phyloP scores from a whole-genome alignment of 2,329 filamentous ascomycete genomes.

The Apiospora pterosperma region DNA sequence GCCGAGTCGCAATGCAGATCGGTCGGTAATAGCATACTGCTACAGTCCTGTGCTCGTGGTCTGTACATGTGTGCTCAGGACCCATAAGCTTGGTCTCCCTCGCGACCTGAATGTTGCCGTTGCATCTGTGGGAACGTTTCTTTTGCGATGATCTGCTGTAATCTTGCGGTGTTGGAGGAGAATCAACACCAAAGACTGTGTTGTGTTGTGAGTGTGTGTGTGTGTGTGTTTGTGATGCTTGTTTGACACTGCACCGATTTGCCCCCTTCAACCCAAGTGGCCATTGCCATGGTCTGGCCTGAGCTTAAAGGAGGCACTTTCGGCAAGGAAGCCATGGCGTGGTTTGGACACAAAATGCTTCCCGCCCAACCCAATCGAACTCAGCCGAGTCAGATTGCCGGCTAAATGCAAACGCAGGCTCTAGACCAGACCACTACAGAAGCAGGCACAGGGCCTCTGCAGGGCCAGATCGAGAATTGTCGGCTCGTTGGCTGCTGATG shows the following conservation, averaged over 20 bases:
- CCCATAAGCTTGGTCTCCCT: neutral
- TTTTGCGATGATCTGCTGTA: neutral
- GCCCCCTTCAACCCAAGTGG: neutral
- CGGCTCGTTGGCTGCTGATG: neutral
- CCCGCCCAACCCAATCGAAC: constrained; percentile 1
- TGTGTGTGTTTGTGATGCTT: no score
- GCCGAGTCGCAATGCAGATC: constrained; percentile 24
- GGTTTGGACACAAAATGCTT: neutral
- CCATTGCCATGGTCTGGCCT: neutral
- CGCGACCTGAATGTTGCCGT: neutral
- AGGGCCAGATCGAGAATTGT: neutral
- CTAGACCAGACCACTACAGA: neutral
- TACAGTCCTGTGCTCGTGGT: no score
- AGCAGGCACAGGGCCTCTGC: neutral
- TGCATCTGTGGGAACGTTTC: neutral
- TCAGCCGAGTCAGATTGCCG: constrained; percentile 4
- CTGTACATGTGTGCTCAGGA: neutral
- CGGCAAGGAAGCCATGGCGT: neutral
- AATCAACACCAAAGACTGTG: neutral
- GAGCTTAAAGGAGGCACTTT: neutral
- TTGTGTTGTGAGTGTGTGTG: no score
- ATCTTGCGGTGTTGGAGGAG: neutral
- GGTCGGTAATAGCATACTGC: neutral
- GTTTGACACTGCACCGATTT: neutral
- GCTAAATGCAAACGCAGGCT: constrained; percentile 2